A percentile compares a stretch with the other conserved stretches of the same genome.
phyloP scores from a whole-genome alignment of 2,329 filamentous ascomycete species.

The Eutypa lata region DNA sequence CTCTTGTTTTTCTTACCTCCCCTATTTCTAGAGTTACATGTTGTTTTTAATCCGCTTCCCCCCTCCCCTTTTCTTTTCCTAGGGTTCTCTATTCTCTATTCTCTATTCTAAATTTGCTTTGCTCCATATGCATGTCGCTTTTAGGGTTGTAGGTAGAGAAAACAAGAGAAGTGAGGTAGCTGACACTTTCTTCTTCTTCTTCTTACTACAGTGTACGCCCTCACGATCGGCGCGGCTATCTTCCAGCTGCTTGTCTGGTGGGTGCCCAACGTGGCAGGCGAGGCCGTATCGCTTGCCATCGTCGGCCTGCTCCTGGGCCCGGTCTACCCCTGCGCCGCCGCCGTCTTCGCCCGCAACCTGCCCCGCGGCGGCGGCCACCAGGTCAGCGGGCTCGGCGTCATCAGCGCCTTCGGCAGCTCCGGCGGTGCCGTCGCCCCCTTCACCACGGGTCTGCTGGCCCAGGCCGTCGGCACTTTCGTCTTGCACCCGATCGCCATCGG shows the following conservation, averaged over 20 bases:
- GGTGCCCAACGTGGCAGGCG: conserved; percentile 70
- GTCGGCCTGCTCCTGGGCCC: conserved; percentile 76
- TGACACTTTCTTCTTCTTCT: too few species aligned
- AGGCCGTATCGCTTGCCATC: conserved; percentile 64
- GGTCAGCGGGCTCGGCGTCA: conserved; percentile 63
- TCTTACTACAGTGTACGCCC: conserved; percentile 55
- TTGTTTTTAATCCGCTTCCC: too few species aligned
- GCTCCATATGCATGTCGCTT: too few species aligned
- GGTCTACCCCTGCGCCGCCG: conserved; percentile 71
- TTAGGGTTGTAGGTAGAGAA: too few species aligned
- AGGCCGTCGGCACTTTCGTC: conserved; percentile 61
- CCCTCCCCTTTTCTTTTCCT: too few species aligned
- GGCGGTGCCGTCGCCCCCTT: conserved; percentile 68
- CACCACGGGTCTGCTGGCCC: conserved; percentile 60
- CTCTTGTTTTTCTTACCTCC: conserved; percentile 33
- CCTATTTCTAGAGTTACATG: too few species aligned
- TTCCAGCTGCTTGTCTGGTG: conserved; percentile 79
- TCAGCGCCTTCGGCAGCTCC: conserved; percentile 65
- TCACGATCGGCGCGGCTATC: conserved; percentile 57
- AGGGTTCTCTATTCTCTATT: too few species aligned
- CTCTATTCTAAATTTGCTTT: too few species aligned
- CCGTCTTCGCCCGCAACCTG: conserved; percentile 60
- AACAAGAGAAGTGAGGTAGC: too few species aligned
- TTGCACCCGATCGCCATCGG: conserved; percentile 65
- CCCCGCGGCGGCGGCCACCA: conserved; percentile 54